Evolutionary conservation across 106 monocot species (phyloP).

Genomic region (Chionographis japonica): DNA sequence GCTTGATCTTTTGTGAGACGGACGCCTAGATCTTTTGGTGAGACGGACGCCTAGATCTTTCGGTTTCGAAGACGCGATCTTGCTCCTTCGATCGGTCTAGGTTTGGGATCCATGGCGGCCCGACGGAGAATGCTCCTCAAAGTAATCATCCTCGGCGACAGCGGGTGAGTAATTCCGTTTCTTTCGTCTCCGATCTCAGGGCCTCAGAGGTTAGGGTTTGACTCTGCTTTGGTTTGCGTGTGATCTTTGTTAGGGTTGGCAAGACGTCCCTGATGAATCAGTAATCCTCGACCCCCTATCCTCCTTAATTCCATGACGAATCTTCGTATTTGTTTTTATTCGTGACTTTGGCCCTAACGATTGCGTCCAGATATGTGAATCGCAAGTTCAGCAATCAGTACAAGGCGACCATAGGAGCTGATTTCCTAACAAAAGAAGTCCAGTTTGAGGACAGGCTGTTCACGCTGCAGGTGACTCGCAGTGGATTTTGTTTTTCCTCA

Average conservation of each 20-base stretch:
- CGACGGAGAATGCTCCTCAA: too few species aligned
- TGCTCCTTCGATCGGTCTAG: too few species aligned
- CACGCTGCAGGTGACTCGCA: conserved; percentile 32
- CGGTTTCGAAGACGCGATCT: too few species aligned
- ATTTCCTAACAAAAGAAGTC: conserved; percentile 77
- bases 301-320: neutral
- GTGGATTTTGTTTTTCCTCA: neutral
- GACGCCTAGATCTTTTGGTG: too few species aligned
- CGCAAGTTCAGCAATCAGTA: conserved; percentile 70
- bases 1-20: too few species aligned
- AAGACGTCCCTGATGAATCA: conserved; percentile 46
- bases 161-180: too few species aligned
- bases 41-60: too few species aligned
- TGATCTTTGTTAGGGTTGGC: conserved; percentile 30
- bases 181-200: too few species aligned
- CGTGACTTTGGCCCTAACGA: neutral
- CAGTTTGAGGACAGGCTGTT: conserved; percentile 68
- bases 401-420: conserved; percentile 73
- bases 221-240: conserved; percentile 3
- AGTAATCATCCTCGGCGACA: too few species aligned
- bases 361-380: conserved; percentile 33
- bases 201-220: neutral
- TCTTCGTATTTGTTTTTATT: neutral
- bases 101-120: too few species aligned
- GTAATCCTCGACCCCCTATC: conserved; percentile 9